Conservation (phyloP, 2,329 filamentous ascomycete species). For the Penicillium sp. region DNA sequence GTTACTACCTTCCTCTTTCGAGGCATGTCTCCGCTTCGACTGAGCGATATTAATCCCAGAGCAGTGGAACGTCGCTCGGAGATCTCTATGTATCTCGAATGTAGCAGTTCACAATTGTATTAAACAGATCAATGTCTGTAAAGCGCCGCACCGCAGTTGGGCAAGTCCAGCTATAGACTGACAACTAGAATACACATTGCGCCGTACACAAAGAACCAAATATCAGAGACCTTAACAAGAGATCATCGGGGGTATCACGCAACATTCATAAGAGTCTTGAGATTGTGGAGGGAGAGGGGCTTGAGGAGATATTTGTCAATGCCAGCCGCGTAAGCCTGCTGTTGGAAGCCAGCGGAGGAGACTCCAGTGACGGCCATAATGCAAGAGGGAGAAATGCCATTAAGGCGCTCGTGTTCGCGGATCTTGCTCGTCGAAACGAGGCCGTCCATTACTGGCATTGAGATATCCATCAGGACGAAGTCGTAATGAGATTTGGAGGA, state of each 20-base stretch:
- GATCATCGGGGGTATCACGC: conserved; percentile 2
- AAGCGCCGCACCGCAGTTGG: too few species aligned
- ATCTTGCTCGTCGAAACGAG: conserved; percentile 44
- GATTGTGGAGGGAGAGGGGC: conserved; percentile 30
- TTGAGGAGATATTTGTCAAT: conserved; percentile 36
- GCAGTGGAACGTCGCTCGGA: too few species aligned
- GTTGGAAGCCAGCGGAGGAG: conserved; percentile 31
- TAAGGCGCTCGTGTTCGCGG: conserved; percentile 34
- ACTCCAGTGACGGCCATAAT: conserved; percentile 36
- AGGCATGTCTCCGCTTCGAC: too few species aligned
- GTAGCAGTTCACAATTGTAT: too few species aligned
- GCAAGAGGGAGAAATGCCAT: conserved; percentile 19
- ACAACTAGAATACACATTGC: not conserved
- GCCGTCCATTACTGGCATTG: conserved; percentile 46
- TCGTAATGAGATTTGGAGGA: conserved; percentile 29
- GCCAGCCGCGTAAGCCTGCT: conserved; percentile 30
- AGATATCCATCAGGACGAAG: conserved; percentile 41
- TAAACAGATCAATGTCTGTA: too few species aligned
- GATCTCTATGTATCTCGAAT: too few species aligned
- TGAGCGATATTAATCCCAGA: too few species aligned
- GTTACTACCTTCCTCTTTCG: too few species aligned
- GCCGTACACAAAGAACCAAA: not conserved
- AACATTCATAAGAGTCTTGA: conserved; percentile 28
- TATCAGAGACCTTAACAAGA: not conserved
- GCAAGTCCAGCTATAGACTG: too few species aligned